Conservation (phyloP, 2,329 filamentous ascomycete genomes). For the Aspergillus caelatus region DNA sequence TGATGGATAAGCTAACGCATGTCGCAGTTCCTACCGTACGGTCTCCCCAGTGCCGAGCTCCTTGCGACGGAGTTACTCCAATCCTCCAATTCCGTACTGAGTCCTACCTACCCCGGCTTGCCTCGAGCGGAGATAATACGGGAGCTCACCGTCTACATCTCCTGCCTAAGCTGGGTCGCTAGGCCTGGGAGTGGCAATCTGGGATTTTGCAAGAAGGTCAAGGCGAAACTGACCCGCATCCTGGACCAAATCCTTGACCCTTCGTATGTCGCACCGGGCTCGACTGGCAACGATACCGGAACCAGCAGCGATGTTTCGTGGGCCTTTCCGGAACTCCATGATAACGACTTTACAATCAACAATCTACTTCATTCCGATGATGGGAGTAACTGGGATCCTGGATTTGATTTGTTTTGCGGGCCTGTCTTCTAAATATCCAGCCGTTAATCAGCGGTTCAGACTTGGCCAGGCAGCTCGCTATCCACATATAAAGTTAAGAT, state of each 20-base stretch:
- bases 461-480: conserved; percentile 21
- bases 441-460: not conserved
- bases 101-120: not conserved
- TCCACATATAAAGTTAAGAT: conserved; percentile 26
- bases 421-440: not conserved
- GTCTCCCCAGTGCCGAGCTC: not conserved
- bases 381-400: not conserved
- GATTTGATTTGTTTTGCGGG: not conserved
- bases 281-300: not conserved
- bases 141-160: not conserved
- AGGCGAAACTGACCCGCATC: conserved; percentile 5
- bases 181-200: not conserved
- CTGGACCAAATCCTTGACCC: conserved; percentile 7
- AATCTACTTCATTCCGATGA: not conserved
- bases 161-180: not conserved
- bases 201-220: conserved; percentile 5
- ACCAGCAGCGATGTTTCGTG: not conserved
- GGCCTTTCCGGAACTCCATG: not conserved
- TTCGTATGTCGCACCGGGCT: not conserved
- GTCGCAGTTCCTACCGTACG: not conserved
- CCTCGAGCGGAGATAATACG: not conserved
- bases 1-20: not conserved
- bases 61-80: not conserved
- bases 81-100: not conserved
- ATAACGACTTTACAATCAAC: not conserved